Evolutionary conservation across 2,329 filamentous ascomycete genomes (phyloP).

Genomic region (Aspergillus proliferans): DNA sequence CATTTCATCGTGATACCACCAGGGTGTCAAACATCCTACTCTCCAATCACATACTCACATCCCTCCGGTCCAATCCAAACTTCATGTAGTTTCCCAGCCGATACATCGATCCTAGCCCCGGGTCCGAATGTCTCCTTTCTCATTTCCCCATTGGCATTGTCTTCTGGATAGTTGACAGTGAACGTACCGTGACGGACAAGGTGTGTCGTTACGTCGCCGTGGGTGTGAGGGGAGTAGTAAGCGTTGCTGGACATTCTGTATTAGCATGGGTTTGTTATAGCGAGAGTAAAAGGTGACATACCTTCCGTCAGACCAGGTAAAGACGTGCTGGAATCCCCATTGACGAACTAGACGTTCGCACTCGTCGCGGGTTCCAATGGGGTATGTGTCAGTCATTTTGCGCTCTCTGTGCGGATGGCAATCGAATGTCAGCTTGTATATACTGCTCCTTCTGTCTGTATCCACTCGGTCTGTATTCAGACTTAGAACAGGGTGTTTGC

Average conservation of each 20-base stretch:
- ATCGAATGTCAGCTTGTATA: neutral
- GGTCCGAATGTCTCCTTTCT: constrained; percentile 51
- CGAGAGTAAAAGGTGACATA: constrained; percentile 24
- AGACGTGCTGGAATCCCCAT: constrained; percentile 56
- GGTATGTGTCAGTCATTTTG: constrained; percentile 25
- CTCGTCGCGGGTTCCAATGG: constrained; percentile 34
- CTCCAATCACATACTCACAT: constrained; percentile 57
- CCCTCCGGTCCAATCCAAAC: constrained; percentile 56
- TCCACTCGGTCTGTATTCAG: neutral
- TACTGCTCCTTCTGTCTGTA: neutral
- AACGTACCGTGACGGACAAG: constrained; percentile 52
- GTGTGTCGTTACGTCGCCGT: constrained; percentile 53
- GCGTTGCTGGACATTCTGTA: constrained; percentile 41
- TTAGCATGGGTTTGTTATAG: neutral
- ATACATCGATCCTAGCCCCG: constrained; percentile 53
- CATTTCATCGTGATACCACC: neutral
- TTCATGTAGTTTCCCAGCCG: constrained; percentile 51
- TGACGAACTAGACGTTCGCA: constrained; percentile 50
- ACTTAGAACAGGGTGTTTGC: neutral
- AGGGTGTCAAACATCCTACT: constrained; percentile 26
- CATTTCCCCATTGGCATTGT: constrained; percentile 29
- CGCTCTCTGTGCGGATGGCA: neutral
- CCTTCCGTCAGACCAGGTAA: constrained; percentile 57
- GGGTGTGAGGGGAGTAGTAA: constrained; percentile 55
- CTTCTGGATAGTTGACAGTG: constrained; percentile 53